Evolutionary conservation across 352 stramenopile species (phyloP), one percentile per base, ranked within the genome.

Genomic region (Phytophthora syringae): DNA sequence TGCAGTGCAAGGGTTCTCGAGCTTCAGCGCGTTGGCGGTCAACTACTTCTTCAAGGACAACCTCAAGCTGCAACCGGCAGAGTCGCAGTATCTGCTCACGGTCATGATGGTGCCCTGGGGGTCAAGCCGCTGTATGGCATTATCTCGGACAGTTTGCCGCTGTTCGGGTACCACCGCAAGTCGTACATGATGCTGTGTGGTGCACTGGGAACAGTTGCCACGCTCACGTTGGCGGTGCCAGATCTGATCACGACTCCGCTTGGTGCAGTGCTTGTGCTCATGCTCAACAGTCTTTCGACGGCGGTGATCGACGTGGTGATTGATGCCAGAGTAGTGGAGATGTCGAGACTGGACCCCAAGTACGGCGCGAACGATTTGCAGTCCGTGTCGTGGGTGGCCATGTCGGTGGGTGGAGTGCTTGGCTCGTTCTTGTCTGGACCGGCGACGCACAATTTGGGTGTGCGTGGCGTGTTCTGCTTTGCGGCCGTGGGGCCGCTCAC

Each of bases 21-120:
- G 93, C 60, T 92, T 99, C 34, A 96, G 93, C 25, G 74, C 80
- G 30, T 71, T 99, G 12, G 93, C 96, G 20, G 78, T 98, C 66
- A 98, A 97, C 39, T 99, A 98, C 73, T 97, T 98, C 48, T 91
- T 99, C 34, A 99, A 99, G 67, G 96, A 99, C 76, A 90, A 98
- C 43, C 77, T 99, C 30, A 79, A 97, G 60, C 82, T 99, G 24
- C 89, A 96, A 57, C 95, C 96, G 16, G 92, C 95, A 2, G 90
- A 98, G 68, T 84, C 97, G 28, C 92, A 96, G 60, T 96, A 94
- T 40, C 81, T 98, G 18, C 89, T 96, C 58, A 98, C 96, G 27
- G 56, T 98, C 16, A 95, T 98, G 76, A 90, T 93, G 64, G 81
- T 98, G 21, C 97, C 97, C 0, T 99, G 97, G 97, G 97, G 96